Base-by-base conservation (phyloP, 805 yeast genomes). In the Lipomyces sp. region DNA sequence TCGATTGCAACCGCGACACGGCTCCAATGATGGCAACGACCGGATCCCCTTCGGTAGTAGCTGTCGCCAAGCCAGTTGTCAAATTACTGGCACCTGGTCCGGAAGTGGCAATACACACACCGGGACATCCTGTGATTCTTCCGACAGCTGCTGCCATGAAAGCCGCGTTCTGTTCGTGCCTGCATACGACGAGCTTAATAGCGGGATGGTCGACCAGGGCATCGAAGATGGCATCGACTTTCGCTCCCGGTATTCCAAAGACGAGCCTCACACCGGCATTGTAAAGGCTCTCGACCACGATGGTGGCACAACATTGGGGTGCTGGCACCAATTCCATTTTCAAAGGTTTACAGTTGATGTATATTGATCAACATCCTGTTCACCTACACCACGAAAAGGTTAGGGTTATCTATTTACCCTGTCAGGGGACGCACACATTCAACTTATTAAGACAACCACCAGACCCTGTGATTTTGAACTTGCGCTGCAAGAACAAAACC, bases 41-140 rank as follows among this genome's bases (percentile, higher is more conserved):
- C 48, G 48, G 48, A 42, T 42, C 48, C n/a, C 48, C 48, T 42
- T 42, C 48, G 2, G 48, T 42, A 1, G 48, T 42, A 10, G 48
- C 48, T 42, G 48, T 42, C n/a, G 48, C 48, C 48, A 42, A 15
- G 24, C 48, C 48, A n/a, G 48, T 42, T 42, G 48, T 42, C 48
- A 42, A 15, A 42, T 42, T 42, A 15, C 48, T 42, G 24, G 48
- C 48, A 42, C 48, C 48, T 24, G 48, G 48, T 42, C 48, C 48
- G 18, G 48, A 42, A 18, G 48, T 42, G 48, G 48, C 48, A 42
- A 42, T 42, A 42, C 48, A 42, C 3, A 42, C 48, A 42, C 48
- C 48, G 5, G 48, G 48, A 42, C 10, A n/a, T 1, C 48, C 48
- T 2, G 48, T 42, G 18, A 42, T 42, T 42, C 48, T 42, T 15